Percentiles rank a stretch among this genome's conserved stretches.
Evolutionary conservation across 75 land plant genomes (phyloP).

Genomic region (Chamaecyparis obtusa): DNA sequence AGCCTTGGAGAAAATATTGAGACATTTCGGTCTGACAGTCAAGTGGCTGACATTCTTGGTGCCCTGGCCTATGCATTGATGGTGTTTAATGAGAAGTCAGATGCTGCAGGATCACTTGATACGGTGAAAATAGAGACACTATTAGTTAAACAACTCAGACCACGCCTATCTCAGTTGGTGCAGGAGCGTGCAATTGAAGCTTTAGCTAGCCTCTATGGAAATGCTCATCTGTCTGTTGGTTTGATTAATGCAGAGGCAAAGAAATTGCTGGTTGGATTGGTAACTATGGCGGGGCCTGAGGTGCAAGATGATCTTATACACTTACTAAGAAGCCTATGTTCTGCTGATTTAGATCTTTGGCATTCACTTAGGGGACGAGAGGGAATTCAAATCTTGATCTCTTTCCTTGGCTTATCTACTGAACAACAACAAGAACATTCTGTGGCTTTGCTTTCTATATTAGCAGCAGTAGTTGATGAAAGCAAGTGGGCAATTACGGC

Average conservation of each 20-base stretch:
- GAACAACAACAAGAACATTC: constrained; percentile 94
- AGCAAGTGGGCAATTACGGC: constrained; percentile 99
- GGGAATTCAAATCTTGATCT: constrained; percentile 87
- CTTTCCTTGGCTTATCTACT: constrained; percentile 76
- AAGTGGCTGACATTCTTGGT: constrained; percentile 82
- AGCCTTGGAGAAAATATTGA: constrained; percentile 65
- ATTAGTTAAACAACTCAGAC: constrained; percentile 58
- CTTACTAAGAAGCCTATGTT: constrained; percentile 61
- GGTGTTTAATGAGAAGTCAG: constrained; percentile 54
- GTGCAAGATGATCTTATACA: constrained; percentile 70
- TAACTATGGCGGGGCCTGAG: constrained; percentile 75
- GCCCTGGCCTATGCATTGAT: constrained; percentile 82
- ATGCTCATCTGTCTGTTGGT: constrained; percentile 39
- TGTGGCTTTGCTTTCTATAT: constrained; percentile 66
- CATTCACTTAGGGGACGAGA: constrained; percentile 61
- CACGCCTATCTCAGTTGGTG: constrained; percentile 45
- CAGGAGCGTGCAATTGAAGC: constrained; percentile 88
- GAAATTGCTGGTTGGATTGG: constrained; percentile 74
- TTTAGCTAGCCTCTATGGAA: constrained; percentile 86
- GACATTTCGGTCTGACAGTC: constrained; percentile 43
- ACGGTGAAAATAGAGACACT: constrained; percentile 57
- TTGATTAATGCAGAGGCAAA: constrained; percentile 80
- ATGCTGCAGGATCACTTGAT: constrained; percentile 35
- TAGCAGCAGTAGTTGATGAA: constrained; percentile 74
- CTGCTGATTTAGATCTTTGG: constrained; percentile 56